Evolutionary conservation across 768 basidiomycete genomes (phyloP).

Genomic region (Mycena alexandri): DNA sequence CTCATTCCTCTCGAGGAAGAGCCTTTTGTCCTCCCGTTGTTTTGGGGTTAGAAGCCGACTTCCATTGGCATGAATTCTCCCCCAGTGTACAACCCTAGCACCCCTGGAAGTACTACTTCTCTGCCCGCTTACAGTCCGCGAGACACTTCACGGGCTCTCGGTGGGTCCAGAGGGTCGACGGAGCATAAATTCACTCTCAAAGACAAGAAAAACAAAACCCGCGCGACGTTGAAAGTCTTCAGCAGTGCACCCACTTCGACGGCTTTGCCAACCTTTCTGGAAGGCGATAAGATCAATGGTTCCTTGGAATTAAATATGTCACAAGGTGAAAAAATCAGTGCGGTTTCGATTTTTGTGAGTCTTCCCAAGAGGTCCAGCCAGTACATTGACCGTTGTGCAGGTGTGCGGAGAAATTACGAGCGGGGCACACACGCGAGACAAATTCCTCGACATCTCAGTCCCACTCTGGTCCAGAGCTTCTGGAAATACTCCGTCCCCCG

Average conservation of each 20-base stretch:
- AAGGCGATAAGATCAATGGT: conserved; percentile 29
- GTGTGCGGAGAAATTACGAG: conserved; percentile 26
- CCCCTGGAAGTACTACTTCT: conserved; percentile 1
- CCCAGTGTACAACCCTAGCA: conserved; percentile 21
- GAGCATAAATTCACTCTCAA: conserved; percentile 30
- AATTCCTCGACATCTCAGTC: conserved; percentile 22
- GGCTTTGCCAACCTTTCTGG: conserved; percentile 27
- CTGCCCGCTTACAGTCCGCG: conserved; percentile 31
- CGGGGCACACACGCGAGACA: conserved; percentile 2
- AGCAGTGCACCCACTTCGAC: conserved; percentile 26
- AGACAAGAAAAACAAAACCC: conserved; percentile 24
- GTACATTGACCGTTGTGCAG: neutral
- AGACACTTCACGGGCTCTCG: neutral
- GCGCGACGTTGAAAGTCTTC: conserved; percentile 20
- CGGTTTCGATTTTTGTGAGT: conserved; percentile 24
- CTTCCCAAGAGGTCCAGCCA: neutral
- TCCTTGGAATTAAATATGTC: conserved; percentile 19
- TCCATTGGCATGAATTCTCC: conserved; percentile 17
- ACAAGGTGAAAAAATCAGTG: conserved; percentile 20
- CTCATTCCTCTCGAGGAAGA: too few relatives aligned
- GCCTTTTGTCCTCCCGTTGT: too few relatives aligned
- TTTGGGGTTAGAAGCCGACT: too few relatives aligned
- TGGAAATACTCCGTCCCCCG: neutral
- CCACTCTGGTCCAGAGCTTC: conserved; percentile 21
- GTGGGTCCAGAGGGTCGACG: conserved; percentile 23